Percentiles rank a stretch among this genome's conserved stretches.
These are phyloP conservation scores for Vitis hybrid DNA, from an alignment of 177 flowering plant genomes.

Conservation along the genomic window DNA sequence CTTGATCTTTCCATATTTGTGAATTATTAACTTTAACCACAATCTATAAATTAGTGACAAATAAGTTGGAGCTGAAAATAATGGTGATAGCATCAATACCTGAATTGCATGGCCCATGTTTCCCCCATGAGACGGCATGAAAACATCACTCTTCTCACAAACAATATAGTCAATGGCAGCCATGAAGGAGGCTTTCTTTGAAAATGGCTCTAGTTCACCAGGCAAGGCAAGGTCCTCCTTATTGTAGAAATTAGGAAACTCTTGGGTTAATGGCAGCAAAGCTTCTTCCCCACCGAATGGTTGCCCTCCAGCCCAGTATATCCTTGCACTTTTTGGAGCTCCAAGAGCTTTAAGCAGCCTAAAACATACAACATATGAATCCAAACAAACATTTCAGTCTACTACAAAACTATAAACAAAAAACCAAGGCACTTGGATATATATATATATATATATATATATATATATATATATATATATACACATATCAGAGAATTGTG, in stretches of 20 bases:
- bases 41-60: neutral
- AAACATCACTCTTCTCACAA: constrained; percentile 84
- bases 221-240: constrained; percentile 88
- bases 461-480: no score
- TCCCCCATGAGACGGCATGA: constrained; percentile 99
- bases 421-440: neutral
- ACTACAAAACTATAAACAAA: neutral
- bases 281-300: constrained; percentile 92
- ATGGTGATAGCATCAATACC: constrained; percentile 39
- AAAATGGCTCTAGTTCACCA: constrained; percentile 80
- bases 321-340: constrained; percentile 75
- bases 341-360: constrained; percentile 96
- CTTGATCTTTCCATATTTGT: neutral
- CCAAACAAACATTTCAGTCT: neutral
- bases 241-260: constrained; percentile 80
- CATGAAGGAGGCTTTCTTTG: constrained; percentile 71
- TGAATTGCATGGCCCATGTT: constrained; percentile 98
- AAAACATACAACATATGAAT: constrained; percentile 11
- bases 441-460: neutral
- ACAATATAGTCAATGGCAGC: constrained; percentile 94
- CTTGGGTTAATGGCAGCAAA: constrained; percentile 59
- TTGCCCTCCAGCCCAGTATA: constrained; percentile 95
- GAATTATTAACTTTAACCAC: neutral
- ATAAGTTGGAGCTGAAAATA: neutral
- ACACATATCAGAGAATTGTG: neutral